phyloP scores from a whole-genome alignment of 1,284 basidiomycete genomes.

The Gomphus bonarii region DNA sequence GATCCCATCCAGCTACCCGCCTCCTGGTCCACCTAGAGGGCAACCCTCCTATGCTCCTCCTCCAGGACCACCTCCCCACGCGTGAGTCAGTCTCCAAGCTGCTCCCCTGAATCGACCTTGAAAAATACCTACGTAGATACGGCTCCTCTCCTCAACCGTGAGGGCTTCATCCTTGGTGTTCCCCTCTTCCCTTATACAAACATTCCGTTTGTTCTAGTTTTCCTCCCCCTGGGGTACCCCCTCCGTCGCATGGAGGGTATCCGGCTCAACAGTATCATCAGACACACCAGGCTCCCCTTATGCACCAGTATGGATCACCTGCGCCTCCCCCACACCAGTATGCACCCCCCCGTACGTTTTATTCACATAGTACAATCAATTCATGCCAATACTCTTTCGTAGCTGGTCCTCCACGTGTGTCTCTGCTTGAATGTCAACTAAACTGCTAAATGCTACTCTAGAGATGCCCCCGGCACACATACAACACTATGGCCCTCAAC shows the following conservation, averaged over 20 bases:
- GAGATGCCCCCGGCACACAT: slow-evolving; percentile 45
- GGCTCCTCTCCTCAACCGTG: not conserved
- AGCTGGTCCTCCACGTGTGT: slow-evolving; percentile 31
- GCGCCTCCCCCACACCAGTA: slow-evolving; percentile 14
- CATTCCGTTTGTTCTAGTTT: slow-evolving; percentile 28
- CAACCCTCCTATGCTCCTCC: slow-evolving; percentile 19
- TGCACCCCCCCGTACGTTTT: slow-evolving; percentile 13
- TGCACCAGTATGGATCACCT: not conserved
- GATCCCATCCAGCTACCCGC: not conserved
- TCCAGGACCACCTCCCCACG: slow-evolving; percentile 17
- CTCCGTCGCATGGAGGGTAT: slow-evolving; percentile 12
- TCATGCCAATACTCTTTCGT: not conserved
- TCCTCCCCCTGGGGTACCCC: slow-evolving; percentile 14
- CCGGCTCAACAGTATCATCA: slow-evolving; percentile 11
- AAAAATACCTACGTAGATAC: not conserved
- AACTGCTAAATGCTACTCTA: not conserved
- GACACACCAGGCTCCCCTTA: not conserved
- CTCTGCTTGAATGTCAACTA: not conserved
- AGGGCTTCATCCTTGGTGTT: not conserved
- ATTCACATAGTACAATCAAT: not conserved
- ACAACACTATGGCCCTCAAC: slow-evolving; percentile 62
- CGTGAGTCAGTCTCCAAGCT: slow-evolving; percentile 22
- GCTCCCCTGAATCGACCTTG: slow-evolving; percentile 18
- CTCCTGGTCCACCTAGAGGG: not conserved
- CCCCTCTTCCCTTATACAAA: slow-evolving; percentile 13